Evolutionary conservation across 2,329 filamentous ascomycete species (phyloP), one percentile per base, ranked within the genome.

Genomic region (Pestalotiopsis sp.): DNA sequence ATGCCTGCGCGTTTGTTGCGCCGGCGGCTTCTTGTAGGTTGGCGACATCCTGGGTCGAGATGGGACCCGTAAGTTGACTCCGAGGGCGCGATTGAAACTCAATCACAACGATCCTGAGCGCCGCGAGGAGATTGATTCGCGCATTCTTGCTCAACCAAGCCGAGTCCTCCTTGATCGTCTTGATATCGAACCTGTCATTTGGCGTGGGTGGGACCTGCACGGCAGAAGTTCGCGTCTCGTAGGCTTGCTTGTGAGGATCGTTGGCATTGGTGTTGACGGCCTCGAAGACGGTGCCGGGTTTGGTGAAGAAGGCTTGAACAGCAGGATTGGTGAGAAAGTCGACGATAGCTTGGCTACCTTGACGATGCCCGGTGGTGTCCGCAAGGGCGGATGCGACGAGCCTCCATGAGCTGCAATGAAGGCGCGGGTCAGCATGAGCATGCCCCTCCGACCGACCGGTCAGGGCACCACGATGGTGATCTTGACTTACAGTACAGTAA

Each of bases 21-120:
- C 91, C 92, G 13, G 91, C 88, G 17, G 92, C 92, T 74, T 92
- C 92, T 75, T 92, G 90, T 60, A 97, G 82, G 75, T 93, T 94
- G 68, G 90, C 86, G 17, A 90, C 85, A 83, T 97, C 93, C 73
- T 96, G 93, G 61, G 91, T 90, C 0, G 93, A 94, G 68, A 95
- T 88, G 1, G 90, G 89, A 14, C 87, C 88, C 57, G 90, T 84
- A 1, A 98, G 86, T 74, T 94, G 91, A 60, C 86, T 85, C n/a
- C 89, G 85, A n/a, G 94, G 84, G 45, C 94, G 89, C 71, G 88
- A 88, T 81, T 98, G 95, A 85, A 92, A 93, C 85, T 98, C 96
- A 60, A 96, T 82, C 6, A 97, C 83, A 2, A 91, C 91, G 58
- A 97, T 85, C 69, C 96, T 89, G 75, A 99, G 84, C 31, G 95